These are phyloP conservation scores for Pichia deserticola DNA, from an alignment of 805 yeast genomes.

Conservation along the genomic window DNA sequence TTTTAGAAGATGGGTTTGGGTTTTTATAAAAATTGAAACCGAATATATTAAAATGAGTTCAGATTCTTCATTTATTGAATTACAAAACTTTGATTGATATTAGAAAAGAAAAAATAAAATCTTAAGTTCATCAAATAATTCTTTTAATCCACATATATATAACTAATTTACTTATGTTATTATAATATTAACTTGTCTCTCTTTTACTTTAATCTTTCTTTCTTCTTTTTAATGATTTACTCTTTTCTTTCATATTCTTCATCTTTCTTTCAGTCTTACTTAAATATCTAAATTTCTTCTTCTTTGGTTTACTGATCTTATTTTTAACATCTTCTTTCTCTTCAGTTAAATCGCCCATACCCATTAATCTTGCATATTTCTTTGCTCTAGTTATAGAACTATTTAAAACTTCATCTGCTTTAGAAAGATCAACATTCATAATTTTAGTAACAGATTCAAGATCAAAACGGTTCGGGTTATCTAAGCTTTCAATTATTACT, in stretches of 20 bases:
- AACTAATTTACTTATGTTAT: background rate
- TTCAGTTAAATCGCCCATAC: constrained; percentile 38
- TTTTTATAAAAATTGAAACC: constrained; percentile 72
- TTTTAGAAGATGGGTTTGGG: constrained; percentile 84
- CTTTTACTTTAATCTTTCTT: constrained; percentile 17
- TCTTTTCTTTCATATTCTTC: constrained; percentile 40
- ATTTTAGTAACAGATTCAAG: constrained; percentile 41
- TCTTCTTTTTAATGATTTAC: constrained; percentile 18
- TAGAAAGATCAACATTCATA: constrained; percentile 64
- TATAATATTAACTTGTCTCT: background rate
- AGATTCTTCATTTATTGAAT: constrained; percentile 14
- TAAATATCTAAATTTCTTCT: constrained; percentile 83
- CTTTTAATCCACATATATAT: too few species aligned
- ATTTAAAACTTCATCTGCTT: constrained; percentile 62
- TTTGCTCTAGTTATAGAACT: constrained; percentile 73
- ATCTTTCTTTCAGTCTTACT: constrained; percentile 69
- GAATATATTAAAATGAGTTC: constrained; percentile 41
- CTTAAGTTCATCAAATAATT: too few species aligned
- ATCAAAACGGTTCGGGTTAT: constrained; percentile 35
- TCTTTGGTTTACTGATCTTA: constrained; percentile 32
- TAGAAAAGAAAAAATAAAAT: background rate
- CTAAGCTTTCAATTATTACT: constrained; percentile 51
- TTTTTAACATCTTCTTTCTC: constrained; percentile 17
- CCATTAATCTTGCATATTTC: constrained; percentile 67
- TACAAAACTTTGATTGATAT: constrained; percentile 14